Evolutionary conservation across 2,329 filamentous ascomycete genomes (phyloP), one percentile per base, ranked within the genome.

Genomic region (Geosmithia putterillii): DNA sequence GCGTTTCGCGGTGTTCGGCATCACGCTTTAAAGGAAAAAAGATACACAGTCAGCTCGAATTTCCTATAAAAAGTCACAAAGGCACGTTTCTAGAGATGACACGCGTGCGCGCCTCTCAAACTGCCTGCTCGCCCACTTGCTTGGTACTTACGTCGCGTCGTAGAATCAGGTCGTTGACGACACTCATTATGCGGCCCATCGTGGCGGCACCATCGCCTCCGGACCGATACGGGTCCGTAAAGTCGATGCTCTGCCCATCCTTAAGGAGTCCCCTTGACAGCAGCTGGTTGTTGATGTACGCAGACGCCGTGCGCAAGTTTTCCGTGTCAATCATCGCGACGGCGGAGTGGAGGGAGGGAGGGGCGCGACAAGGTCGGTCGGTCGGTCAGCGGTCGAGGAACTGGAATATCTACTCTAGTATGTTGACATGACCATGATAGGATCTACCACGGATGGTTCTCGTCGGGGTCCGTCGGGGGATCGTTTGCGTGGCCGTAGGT

Each of bases 131-230:
- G 28, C 28, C 35, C 19, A 12, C 37, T 20, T 20, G 18, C 12
- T 7, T 22, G 32, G 18, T 2, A 48, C 60, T 39, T 69, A 94
- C 87, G 60, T 98, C 92, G 69, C 89, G 79, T 51, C 89, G 78
- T 47, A 95, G 61, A 46, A 98, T 86, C 52, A 98, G 65, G 58
- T 98, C 92, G 62, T 98, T 95, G 41, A 98, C 79, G 20, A 98
- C 74, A 57, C 90, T 85, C 65, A 98, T 95, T 53, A 96, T 81
- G 51, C 80, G 78, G 18, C 84, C 83, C 80, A 92, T 90, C 17
- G 84, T 85, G 42, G 74, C 76, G 2, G 55, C 48, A 20, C 60
- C 57, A 37, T 70, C 73, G 34, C 76, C 70, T 17, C 75, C 76
- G 17, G 73, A 72, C 48, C 76, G 70, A 43, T 76, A 76, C 8